These are phyloP conservation scores for Candida dubliniensis DNA, from an alignment of 1,139 yeast species.

Conservation along the genomic window DNA sequence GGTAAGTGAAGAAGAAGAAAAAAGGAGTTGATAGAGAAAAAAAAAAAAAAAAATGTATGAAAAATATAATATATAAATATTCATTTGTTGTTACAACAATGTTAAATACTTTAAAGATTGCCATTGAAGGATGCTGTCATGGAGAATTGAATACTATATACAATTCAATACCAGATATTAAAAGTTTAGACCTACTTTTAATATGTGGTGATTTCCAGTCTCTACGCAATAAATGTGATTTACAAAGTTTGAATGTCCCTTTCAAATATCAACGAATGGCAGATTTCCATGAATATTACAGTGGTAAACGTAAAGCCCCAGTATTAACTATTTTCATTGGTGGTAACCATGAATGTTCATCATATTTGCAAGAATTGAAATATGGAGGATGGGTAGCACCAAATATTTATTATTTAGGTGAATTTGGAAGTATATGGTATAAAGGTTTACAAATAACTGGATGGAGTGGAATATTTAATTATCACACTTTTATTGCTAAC, in stretches of 20 bases:
- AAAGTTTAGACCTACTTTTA: constrained; percentile 60
- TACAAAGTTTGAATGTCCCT: constrained; percentile 65
- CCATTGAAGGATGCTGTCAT: constrained; percentile 93
- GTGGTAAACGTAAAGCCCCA: constrained; percentile 64
- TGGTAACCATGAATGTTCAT: constrained; percentile 93
- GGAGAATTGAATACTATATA: constrained; percentile 75
- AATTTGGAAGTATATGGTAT: constrained; percentile 70
- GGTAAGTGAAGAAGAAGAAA: background rate
- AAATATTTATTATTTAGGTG: constrained; percentile 85
- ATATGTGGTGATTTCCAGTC: constrained; percentile 91
- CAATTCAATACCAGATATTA: constrained; percentile 19
- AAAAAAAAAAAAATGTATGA: background rate
- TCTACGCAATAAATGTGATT: constrained; percentile 61
- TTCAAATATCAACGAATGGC: constrained; percentile 60
- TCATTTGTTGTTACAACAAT: background rate
- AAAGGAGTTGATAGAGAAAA: background rate
- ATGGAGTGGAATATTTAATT: constrained; percentile 78
- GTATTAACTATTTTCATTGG: constrained; percentile 81
- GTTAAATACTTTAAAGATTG: constrained; percentile 34
- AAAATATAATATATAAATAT: background rate
- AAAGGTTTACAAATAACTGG: constrained; percentile 79
- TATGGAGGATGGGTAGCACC: constrained; percentile 97
- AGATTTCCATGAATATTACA: constrained; percentile 75
- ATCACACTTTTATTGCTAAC: constrained; percentile 27
- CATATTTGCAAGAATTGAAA: constrained; percentile 68